A percentile compares a stretch with the other conserved stretches of the same genome.
These are phyloP conservation scores for Fulvia fulva DNA, from an alignment of 2,329 filamentous ascomycete genomes.

Conservation along the genomic window DNA sequence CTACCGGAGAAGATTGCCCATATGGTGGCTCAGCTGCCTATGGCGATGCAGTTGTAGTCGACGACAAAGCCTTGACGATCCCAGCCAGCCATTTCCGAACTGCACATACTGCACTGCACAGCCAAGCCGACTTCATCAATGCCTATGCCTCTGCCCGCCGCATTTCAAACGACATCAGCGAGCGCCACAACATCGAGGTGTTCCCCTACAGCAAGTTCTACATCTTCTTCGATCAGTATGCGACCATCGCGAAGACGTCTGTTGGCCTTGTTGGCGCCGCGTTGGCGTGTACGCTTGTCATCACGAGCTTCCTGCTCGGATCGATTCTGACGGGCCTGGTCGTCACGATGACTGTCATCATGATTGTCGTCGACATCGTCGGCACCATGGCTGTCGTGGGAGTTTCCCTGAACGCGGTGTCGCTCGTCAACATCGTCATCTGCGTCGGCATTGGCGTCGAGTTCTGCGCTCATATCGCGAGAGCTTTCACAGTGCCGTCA, in stretches of 20 bases:
- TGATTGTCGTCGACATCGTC: constrained; percentile 92
- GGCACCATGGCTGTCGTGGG: constrained; percentile 72
- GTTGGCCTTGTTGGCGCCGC: constrained; percentile 76
- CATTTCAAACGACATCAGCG: constrained; percentile 72
- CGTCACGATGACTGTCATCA: constrained; percentile 80
- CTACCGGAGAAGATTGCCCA: constrained; percentile 79
- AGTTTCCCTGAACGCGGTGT: constrained; percentile 91
- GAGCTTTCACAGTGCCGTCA: constrained; percentile 92
- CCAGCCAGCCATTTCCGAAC: constrained; percentile 89
- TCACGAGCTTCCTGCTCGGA: constrained; percentile 77
- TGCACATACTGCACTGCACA: constrained; percentile 78
- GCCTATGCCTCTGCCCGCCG: constrained; percentile 86
- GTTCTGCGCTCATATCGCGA: constrained; percentile 94
- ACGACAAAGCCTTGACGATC: constrained; percentile 62
- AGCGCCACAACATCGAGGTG: constrained; percentile 73
- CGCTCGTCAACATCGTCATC: constrained; percentile 92
- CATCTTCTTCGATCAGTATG: constrained; percentile 98
- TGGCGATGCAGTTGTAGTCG: constrained; percentile 74
- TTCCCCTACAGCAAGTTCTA: constrained; percentile 98
- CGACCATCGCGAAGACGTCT: constrained; percentile 75
- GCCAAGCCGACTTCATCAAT: constrained; percentile 86
- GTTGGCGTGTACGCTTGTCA: constrained; percentile 76
- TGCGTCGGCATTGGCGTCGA: constrained; percentile 95
- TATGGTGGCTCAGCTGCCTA: constrained; percentile 87
- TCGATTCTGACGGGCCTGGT: constrained; percentile 76